These are phyloP conservation scores for Gardenia jasminoides DNA, from an alignment of 257 asterid species.

Conservation along the genomic window DNA sequence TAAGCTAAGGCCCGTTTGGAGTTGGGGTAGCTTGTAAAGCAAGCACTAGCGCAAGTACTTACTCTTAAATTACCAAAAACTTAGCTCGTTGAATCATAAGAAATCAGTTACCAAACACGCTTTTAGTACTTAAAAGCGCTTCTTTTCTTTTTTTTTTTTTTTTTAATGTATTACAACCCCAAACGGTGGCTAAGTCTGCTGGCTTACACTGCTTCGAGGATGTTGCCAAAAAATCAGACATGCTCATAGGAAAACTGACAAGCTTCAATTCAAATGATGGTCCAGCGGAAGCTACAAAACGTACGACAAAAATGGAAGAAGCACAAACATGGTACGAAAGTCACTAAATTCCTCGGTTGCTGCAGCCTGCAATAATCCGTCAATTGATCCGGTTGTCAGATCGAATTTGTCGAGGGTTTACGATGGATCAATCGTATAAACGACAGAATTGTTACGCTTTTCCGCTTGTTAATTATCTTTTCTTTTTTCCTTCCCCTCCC, in stretches of 20 bases:
- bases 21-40: too few relatives aligned
- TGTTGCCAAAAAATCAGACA: background rate
- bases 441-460: background rate
- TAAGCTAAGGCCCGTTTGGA: too few relatives aligned
- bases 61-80: too few relatives aligned
- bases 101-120: too few relatives aligned
- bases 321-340: background rate
- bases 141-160: too few relatives aligned
- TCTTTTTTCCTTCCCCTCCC: background rate
- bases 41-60: too few relatives aligned
- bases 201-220: background rate
- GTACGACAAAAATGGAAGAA: background rate
- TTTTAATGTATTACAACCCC: too few relatives aligned
- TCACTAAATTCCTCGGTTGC: background rate
- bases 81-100: too few relatives aligned
- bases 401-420: background rate
- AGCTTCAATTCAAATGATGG: background rate
- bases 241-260: background rate
- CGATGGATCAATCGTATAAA: background rate
- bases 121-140: too few relatives aligned
- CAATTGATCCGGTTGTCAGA: background rate
- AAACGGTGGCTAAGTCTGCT: background rate
- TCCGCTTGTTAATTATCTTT: background rate
- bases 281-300: background rate
- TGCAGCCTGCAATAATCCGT: constrained; percentile 1